Base-by-base conservation (phyloP, 495 filamentous ascomycete species). In the Hypomontagnella monticulosa region DNA sequence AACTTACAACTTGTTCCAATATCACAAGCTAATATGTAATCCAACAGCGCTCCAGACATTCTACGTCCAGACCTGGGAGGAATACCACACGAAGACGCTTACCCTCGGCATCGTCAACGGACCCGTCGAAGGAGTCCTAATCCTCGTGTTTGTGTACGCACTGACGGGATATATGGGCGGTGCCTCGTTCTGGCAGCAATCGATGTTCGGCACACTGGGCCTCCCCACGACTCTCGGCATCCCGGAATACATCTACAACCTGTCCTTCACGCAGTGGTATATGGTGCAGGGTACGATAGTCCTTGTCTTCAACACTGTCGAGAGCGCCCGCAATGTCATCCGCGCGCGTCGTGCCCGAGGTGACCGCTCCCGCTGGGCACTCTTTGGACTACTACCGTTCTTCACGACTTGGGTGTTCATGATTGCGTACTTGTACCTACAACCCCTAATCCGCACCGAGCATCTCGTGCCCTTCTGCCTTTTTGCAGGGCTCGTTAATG, bases 11-110 rank as follows among this genome's bases (percentile, higher is more conserved):
- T 37, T 42, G 11, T 37, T 20, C 32, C 15, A 32, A n/a, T n/a
- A 15, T 20, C 16, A n/a, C 15, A 66, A 36, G 20, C 44, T 57
- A 48, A 73, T 77, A 63, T 79, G 33, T 3, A 11, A 19, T 11
- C 3, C 11, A 43, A 27, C 63, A 91, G 89, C 89, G 0, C 85
- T 89, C 33, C 80, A 93, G 71, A 97, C 93, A 12, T 99, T 99
- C 78, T 99, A 99, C 75, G 88, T 99, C 18, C 95, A 97, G 75
- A 99, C 95, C 30, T 99, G 95, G 95, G 95, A 99, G 66, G 95
- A 97, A 78, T 98, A 97, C 78, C 96, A 97, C 79, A 99, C 95
- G 36, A 91, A 97, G 73, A 93, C 94, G 8, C 86, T 99, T 19
- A 97, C 92, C 11, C 85, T 99, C 0, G 95, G 95, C 52, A 80